These are phyloP conservation scores for Claviceps pusilla DNA, from an alignment of 2,329 filamentous ascomycete genomes.

Conservation along the genomic window DNA sequence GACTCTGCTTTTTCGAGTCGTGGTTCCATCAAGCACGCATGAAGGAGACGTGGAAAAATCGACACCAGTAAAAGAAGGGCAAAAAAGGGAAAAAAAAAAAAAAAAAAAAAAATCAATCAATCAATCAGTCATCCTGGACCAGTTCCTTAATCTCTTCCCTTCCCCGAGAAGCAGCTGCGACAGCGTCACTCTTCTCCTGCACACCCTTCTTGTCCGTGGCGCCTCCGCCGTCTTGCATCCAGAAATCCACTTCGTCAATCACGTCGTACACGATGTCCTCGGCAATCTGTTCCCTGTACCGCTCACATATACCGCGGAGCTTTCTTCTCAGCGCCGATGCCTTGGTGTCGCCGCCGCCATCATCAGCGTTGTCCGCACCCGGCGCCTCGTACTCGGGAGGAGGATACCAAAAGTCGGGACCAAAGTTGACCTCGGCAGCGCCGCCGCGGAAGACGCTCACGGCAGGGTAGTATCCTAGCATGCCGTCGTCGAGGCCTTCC, in stretches of 20 bases:
- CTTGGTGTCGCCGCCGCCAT: neutral
- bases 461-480: constrained; percentile 89
- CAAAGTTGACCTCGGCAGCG: constrained; percentile 85
- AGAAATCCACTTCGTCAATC: constrained; percentile 87
- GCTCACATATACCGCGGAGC: constrained; percentile 52
- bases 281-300: constrained; percentile 84
- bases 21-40: too few species aligned
- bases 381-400: constrained; percentile 42
- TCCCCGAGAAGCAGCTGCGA: constrained; percentile 25
- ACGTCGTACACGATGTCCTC: constrained; percentile 91
- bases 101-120: too few species aligned
- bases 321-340: constrained; percentile 13
- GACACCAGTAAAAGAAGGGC: too few species aligned
- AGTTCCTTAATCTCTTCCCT: constrained; percentile 49
- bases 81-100: too few species aligned
- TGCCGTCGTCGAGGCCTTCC: constrained; percentile 82
- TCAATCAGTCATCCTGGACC: constrained; percentile 42
- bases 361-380: constrained; percentile 33
- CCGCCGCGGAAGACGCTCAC: constrained; percentile 86
- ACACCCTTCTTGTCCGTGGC: constrained; percentile 31
- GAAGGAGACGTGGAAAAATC: too few species aligned
- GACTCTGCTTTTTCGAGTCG: too few species aligned
- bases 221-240: constrained; percentile 51
- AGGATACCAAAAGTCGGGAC: constrained; percentile 81
- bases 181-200: constrained; percentile 29